Evolutionary conservation across 805 yeast species (phyloP).

Genomic region (Sugiyamaella floridensis): DNA sequence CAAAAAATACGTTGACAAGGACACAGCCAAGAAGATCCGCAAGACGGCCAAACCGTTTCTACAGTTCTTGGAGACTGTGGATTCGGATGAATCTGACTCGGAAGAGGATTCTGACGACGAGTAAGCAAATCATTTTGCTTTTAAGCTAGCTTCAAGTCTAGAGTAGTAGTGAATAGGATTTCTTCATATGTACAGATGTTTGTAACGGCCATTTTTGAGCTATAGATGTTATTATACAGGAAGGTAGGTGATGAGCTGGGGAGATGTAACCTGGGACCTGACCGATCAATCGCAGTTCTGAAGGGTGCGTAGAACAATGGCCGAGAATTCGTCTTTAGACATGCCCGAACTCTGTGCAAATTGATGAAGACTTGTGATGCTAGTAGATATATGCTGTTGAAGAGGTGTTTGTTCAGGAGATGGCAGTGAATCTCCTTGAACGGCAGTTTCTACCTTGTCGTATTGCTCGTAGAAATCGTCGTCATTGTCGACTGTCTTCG

Average conservation of each 20-base stretch:
- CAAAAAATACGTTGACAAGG: constrained; percentile 90
- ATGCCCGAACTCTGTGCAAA: not conserved
- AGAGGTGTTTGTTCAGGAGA: not conserved
- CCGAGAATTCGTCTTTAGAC: not conserved
- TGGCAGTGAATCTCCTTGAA: constrained; percentile 11
- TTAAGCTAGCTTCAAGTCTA: not conserved
- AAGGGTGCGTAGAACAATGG: not conserved
- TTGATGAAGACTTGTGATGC: not conserved
- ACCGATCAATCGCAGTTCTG: not conserved
- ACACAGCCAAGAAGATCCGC: constrained; percentile 85
- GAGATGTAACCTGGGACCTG: too few species aligned
- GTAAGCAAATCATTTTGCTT: not conserved
- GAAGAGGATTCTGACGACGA: constrained; percentile 40
- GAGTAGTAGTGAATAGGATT: not conserved
- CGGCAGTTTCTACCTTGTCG: constrained; percentile 18
- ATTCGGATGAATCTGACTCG: constrained; percentile 59
- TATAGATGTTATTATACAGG: too few species aligned
- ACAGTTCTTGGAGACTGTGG: constrained; percentile 93
- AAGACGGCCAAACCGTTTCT: constrained; percentile 94
- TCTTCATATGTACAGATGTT: too few species aligned
- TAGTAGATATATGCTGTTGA: not conserved
- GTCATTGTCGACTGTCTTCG: constrained; percentile 16
- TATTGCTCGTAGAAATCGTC: constrained; percentile 14
- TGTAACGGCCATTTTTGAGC: too few species aligned
- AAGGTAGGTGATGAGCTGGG: too few species aligned